phyloP scores from a whole-genome alignment of 257 asterid species.

The Handroanthus guayacan region DNA sequence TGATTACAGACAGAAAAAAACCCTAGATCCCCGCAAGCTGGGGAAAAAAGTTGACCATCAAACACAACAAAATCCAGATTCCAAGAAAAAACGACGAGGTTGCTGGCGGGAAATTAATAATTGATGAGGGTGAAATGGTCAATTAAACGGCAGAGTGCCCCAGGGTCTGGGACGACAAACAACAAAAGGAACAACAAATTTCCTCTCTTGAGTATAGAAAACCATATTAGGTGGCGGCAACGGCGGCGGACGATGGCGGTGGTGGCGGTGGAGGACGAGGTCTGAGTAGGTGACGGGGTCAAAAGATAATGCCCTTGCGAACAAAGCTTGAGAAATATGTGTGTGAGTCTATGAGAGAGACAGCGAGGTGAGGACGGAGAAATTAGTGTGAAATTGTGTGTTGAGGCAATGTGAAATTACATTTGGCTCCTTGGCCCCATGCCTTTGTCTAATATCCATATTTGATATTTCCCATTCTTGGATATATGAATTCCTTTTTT shows the following conservation, averaged over 20 bases:
- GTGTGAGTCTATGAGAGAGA: conserved; percentile 27
- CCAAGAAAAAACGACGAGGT: not conserved
- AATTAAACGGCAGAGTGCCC: conserved; percentile 16
- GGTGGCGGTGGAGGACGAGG: conserved; percentile 23
- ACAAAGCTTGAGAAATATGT: conserved; percentile 3
- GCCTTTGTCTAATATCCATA: too few species aligned
- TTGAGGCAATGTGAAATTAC: not conserved
- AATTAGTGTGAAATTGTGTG: conserved; percentile 24
- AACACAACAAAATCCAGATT: not conserved
- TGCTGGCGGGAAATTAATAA: not conserved
- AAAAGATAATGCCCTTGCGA: conserved; percentile 26
- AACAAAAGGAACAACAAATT: not conserved
- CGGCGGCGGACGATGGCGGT: not conserved
- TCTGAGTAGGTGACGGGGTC: conserved; percentile 21
- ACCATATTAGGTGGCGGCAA: not conserved
- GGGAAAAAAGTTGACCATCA: conserved; percentile 11
- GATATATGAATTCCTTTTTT: too few species aligned
- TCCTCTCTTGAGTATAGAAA: not conserved
- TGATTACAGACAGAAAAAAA: conserved; percentile 4
- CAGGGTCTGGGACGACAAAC: conserved; percentile 7
- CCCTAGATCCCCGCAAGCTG: conserved; percentile 27
- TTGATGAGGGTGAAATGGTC: not conserved
- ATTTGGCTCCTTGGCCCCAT: not conserved
- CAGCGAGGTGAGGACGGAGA: conserved; percentile 11
- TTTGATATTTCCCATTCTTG: too few species aligned